Evolutionary conservation across 306 rosid species (phyloP).

Genomic region (Malus sieversii): DNA sequence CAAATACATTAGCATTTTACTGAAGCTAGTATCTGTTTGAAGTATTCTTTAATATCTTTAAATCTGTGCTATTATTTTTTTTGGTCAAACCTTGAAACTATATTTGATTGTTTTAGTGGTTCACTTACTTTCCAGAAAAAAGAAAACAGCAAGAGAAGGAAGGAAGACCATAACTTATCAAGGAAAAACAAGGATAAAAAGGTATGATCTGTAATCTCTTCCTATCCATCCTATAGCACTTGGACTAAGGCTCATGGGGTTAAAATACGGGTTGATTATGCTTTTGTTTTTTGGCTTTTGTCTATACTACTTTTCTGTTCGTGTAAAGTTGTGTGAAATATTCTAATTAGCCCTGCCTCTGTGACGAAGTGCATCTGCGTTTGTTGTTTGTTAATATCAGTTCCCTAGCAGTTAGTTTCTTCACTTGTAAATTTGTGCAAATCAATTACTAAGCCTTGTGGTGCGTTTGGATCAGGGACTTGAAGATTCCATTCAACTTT

Average conservation of each 20-base stretch:
- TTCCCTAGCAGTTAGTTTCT: neutral
- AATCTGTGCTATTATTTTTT: neutral
- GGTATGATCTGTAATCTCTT: constrained; percentile 32
- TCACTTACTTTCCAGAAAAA: constrained; percentile 58
- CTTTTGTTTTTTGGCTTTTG: neutral
- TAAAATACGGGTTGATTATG: neutral
- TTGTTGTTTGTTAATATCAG: neutral
- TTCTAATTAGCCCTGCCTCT: neutral
- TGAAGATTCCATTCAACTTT: neutral
- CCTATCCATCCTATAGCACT: neutral
- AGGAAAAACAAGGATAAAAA: constrained; percentile 85
- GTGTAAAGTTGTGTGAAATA: neutral
- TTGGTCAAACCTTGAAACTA: neutral
- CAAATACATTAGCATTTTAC: neutral
- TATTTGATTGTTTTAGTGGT: neutral
- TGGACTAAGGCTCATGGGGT: neutral
- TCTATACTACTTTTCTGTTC: neutral
- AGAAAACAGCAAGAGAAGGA: constrained; percentile 94
- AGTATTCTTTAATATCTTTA: neutral
- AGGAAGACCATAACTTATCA: constrained; percentile 71
- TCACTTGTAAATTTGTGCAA: neutral
- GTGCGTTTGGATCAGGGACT: neutral
- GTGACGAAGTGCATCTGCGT: neutral
- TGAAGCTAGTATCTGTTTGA: neutral
- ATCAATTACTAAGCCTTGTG: neutral